Conservation (phyloP, 441 rosid genomes). For the Hura crepitans region DNA sequence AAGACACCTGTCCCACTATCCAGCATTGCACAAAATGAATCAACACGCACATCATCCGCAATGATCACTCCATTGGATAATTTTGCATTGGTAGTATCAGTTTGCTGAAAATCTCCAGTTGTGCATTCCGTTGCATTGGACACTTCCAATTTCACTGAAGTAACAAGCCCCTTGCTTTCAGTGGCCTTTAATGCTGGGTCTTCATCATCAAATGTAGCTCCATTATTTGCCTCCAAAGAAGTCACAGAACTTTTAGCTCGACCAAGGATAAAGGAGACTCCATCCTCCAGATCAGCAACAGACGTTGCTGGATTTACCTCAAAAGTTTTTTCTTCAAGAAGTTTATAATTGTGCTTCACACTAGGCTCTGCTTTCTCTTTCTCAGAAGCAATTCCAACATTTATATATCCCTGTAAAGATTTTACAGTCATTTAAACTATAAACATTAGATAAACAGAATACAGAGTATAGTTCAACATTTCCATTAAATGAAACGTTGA, state of each 20-base stretch:
- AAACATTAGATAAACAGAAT: not conserved
- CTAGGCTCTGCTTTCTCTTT: conserved; percentile 43
- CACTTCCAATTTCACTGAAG: conserved; percentile 34
- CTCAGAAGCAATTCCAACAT: conserved; percentile 76
- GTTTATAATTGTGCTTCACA: conserved; percentile 42
- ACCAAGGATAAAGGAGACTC: conserved; percentile 69
- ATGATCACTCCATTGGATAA: conserved; percentile 26
- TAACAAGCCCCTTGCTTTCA: conserved; percentile 23
- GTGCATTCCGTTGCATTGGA: conserved; percentile 31
- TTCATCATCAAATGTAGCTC: conserved; percentile 36
- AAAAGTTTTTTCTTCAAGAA: conserved; percentile 44
- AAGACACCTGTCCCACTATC: conserved; percentile 31
- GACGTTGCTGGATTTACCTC: conserved; percentile 57
- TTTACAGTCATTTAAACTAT: conserved; percentile 4
- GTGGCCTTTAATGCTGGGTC: conserved; percentile 34
- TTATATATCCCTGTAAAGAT: conserved; percentile 83
- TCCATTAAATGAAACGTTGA: not conserved
- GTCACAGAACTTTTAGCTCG: conserved; percentile 55
- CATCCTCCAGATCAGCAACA: conserved; percentile 73
- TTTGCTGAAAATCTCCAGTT: conserved; percentile 34
- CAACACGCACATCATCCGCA: conserved; percentile 35
- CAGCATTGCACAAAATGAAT: conserved; percentile 24
- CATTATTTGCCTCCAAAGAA: conserved; percentile 46
- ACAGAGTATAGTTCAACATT: not conserved
- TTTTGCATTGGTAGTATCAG: conserved; percentile 28